Evolutionary conservation across 208 protist species (phyloP), one percentile per base, ranked within the genome.

Genomic region (Leishmania gerbilli): DNA sequence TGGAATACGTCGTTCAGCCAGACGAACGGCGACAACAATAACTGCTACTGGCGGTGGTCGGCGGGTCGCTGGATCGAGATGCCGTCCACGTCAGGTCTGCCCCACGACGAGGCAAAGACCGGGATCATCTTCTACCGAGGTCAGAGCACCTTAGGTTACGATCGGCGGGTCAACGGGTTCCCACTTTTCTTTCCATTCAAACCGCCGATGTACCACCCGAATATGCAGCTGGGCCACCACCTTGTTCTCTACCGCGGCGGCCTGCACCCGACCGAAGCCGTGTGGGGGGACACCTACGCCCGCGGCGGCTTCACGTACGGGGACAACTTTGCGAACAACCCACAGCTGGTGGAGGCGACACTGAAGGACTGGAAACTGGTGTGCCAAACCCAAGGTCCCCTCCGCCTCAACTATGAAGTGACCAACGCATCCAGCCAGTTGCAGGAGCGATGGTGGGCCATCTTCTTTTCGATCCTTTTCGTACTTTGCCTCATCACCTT

Each of bases 21-120:
- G 31, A 27, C 71, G 31, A 62, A 1, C 6, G 71, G 71, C 47
- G 21, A 68, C 77, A 27, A 53, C 42, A 37, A 11, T 2, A 74
- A 51, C 42, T 88, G 85, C 81, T 67, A 76, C 49, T 88, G 81
- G 80, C 76, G 81, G 47, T 88, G 85, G 85, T 79, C 84, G 31
- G 60, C 15, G 55, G 85, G 85, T 2, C 80, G 81, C 34, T 88
- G 81, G 81, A 9, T 31, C 3, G 60, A 72, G n/a, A 74, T 85
- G 31, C 58, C 64, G 34, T 82, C 83, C 81, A 34, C 40, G 24
- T 45, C 60, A 27, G 55, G 71, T 27, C 76, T 58, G 27, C 58
- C 60, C 34, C 24, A 71, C 34, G 40, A 65, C 62, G 62, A 11
- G 49, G 42, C 49, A 21, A 56, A 71, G 42, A 17, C 60, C n/a